Base-by-base conservation (phyloP, 441 rosid genomes). In the Biscutella auriculata region DNA sequence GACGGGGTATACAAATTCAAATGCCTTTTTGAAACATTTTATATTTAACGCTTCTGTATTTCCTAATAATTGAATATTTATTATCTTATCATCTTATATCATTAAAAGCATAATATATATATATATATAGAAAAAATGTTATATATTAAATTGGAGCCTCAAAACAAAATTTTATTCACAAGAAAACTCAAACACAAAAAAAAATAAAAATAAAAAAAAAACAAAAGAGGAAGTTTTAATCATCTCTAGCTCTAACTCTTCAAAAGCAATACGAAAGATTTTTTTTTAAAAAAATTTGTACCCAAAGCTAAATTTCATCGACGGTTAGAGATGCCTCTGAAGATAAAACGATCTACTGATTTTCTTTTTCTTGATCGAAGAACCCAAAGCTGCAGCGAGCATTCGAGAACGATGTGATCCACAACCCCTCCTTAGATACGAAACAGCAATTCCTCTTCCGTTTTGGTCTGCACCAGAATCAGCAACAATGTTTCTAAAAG, bases 1-100 rank as follows among this genome's bases (percentile, higher is more conserved):
- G 57, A 54, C n/a, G 53, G 55, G 56, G 71, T 60, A 67, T 67
- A 60, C 60, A 67, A 53, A 37, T 53, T 59, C 4, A 67, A 21
- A 53, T 46, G 71, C 57, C 33, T 60, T 34, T 45, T 53, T n/a
- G 17, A 41, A 61, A 54, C 63, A 60, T 67, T 67, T 67, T 54
- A 39, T 55, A 54, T 60, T 67, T 40, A 67, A 54, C 2, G 48
- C 47, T 40, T 16, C 25, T 47, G 35, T 60, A 61, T 54, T 60
- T 67, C 46, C 47, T 54, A 48, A 40, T 67, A 61, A 61, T 17
- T 47, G 36, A 26, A 60, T 61, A 61, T 40, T 49, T 45, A 33
- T 52, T 53, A 50, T 53, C 52, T 52, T 36, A 3, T 13, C 6
- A 13, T n/a, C n/a, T 42, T 34, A 7, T 32, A 14, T 34, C 40